Evolutionary conservation across 2,329 filamentous ascomycete genomes (phyloP).

Genomic region (Nothophoma quercina): DNA sequence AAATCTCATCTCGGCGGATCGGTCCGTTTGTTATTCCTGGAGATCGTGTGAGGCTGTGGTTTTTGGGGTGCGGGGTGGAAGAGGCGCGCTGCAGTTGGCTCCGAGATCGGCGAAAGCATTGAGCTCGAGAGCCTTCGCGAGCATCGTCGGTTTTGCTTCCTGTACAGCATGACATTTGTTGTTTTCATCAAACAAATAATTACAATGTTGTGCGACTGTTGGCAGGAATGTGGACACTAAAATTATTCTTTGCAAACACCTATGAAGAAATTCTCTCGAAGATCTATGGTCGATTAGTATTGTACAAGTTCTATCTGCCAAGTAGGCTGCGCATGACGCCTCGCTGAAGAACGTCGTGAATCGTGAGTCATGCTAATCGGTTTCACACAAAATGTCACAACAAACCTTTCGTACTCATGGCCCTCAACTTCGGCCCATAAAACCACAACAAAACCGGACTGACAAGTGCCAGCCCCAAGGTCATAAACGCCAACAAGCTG

Average conservation of each 20-base stretch:
- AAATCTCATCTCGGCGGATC: conserved; percentile 8
- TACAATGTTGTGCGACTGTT: no score
- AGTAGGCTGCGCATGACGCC: background rate
- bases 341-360: background rate
- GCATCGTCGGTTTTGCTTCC: no score
- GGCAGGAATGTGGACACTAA: no score
- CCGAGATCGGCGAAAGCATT: conserved; percentile 2
- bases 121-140: no score
- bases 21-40: conserved; percentile 9
- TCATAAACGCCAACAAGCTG: conserved; percentile 60
- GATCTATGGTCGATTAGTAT: background rate
- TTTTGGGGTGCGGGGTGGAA: conserved; percentile 5
- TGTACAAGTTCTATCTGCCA: background rate
- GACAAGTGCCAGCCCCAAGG: conserved; percentile 56
- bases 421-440: conserved; percentile 47
- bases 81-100: background rate
- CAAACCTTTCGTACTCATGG: conserved; percentile 29
- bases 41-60: conserved; percentile 9
- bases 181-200: no score
- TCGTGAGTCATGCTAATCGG: background rate
- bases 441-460: conserved; percentile 56
- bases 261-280: background rate
- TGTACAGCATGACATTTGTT: no score
- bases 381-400: background rate
- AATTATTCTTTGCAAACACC: no score